Evolutionary conservation across 2,329 filamentous ascomycete genomes (phyloP).

Genomic region (Fusarium sp.): DNA sequence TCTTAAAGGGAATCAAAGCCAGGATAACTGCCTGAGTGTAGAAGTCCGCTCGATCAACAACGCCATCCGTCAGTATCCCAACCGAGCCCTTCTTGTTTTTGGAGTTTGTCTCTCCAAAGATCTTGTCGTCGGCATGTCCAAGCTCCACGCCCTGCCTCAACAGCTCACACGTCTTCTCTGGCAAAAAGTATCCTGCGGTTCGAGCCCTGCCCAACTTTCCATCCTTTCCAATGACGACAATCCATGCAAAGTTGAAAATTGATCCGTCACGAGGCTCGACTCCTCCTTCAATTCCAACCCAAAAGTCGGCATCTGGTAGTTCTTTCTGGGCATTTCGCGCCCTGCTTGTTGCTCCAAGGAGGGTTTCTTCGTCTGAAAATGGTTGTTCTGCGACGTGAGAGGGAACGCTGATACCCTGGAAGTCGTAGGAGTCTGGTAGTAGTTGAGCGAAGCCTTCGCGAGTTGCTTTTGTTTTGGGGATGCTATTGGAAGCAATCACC

Average conservation of each 20-base stretch:
- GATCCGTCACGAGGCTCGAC: conserved; percentile 46
- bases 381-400: conserved; percentile 57
- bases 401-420: conserved; percentile 48
- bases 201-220: conserved; percentile 52
- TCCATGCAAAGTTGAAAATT: conserved; percentile 56
- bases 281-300: conserved; percentile 57
- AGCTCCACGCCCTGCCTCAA: conserved; percentile 53
- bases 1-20: conserved; percentile 56
- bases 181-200: conserved; percentile 53
- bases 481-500: conserved; percentile 55
- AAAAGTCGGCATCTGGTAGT: conserved; percentile 52
- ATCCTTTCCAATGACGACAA: conserved; percentile 48
- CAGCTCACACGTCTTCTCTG: conserved; percentile 51
- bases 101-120: conserved; percentile 53
- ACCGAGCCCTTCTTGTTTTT: conserved; percentile 55
- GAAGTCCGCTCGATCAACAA: conserved; percentile 51
- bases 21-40: conserved; percentile 56
- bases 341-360: conserved; percentile 54
- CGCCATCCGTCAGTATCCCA: conserved; percentile 54
- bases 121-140: conserved; percentile 53
- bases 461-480: conserved; percentile 54
- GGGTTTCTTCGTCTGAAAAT: conserved; percentile 53
- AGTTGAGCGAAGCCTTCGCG: conserved; percentile 51
- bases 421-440: conserved; percentile 47
- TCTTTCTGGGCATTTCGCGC: conserved; percentile 48